A percentile compares a stretch with the other conserved stretches of the same genome.
These are phyloP conservation scores for Colletotrichum agaves DNA, from an alignment of 2,329 filamentous ascomycete species.

Conservation along the genomic window DNA sequence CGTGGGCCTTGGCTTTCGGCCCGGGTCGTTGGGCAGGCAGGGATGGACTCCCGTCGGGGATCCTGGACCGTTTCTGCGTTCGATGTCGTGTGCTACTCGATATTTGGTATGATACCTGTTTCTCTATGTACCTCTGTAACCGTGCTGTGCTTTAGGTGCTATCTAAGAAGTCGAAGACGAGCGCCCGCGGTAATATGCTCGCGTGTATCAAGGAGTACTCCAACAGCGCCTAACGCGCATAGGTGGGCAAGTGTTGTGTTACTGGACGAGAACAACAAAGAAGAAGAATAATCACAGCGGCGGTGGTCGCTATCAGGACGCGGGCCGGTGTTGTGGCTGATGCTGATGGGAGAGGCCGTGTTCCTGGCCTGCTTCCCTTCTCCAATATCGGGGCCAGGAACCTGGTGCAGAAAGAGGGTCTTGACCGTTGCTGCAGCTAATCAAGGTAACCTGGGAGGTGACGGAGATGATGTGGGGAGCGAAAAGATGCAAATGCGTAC, in stretches of 20 bases:
- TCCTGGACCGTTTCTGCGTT: slow-evolving; percentile 16
- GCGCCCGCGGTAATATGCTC: background rate
- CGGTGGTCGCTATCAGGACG: slow-evolving; percentile 1
- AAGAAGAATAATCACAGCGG: background rate
- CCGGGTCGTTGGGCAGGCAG: slow-evolving; percentile 24
- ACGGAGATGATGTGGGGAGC: slow-evolving; percentile 36
- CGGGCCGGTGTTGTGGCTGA: slow-evolving; percentile 8
- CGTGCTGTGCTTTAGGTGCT: background rate
- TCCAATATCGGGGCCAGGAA: slow-evolving; percentile 11
- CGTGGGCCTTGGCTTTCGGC: slow-evolving; percentile 26
- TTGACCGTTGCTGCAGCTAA: slow-evolving; percentile 27
- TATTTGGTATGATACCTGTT: background rate
- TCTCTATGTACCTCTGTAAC: background rate
- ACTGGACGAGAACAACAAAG: no score
- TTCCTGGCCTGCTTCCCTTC: slow-evolving; percentile 13
- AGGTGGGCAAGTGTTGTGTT: no score
- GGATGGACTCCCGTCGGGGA: slow-evolving; percentile 24
- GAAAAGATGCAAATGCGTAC: background rate
- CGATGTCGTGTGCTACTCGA: slow-evolving; percentile 18
- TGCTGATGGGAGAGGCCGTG: slow-evolving; percentile 14
- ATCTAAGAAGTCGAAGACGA: background rate
- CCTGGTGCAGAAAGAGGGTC: slow-evolving; percentile 32
- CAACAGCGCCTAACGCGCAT: background rate
- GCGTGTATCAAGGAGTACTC: background rate
- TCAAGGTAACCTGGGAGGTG: background rate